These are phyloP conservation scores for Ganoderma leucocontextum DNA, from an alignment of 1,284 basidiomycete genomes.

Conservation along the genomic window DNA sequence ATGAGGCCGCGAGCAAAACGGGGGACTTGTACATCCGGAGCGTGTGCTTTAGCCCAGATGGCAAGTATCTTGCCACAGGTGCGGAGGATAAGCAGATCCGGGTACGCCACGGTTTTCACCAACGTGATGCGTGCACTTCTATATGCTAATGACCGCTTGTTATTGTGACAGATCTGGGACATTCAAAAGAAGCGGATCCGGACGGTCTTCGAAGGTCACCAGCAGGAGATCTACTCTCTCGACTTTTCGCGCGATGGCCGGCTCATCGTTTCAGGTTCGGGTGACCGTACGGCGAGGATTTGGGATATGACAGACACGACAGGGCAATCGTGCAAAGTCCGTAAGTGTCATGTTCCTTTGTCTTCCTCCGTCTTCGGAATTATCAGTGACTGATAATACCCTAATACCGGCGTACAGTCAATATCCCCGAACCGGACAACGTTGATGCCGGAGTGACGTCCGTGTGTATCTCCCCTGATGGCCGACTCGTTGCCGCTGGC, in stretches of 20 bases:
- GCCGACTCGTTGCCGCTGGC: conserved; percentile 74
- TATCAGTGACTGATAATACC: conserved; percentile 1
- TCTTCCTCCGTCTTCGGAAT: not conserved
- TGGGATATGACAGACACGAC: conserved; percentile 77
- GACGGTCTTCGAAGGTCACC: conserved; percentile 81
- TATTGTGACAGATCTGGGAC: conserved; percentile 79
- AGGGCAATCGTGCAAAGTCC: conserved; percentile 53
- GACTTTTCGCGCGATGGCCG: conserved; percentile 83
- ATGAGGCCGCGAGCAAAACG: conserved; percentile 59
- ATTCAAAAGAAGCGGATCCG: conserved; percentile 75
- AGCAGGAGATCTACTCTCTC: conserved; percentile 89
- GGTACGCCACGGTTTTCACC: conserved; percentile 44
- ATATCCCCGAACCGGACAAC: conserved; percentile 50
- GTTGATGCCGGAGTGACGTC: conserved; percentile 75
- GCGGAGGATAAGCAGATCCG: conserved; percentile 77
- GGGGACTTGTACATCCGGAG: conserved; percentile 76
- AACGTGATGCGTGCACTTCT: not conserved
- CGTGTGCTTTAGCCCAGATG: conserved; percentile 75
- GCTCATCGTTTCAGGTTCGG: conserved; percentile 83
- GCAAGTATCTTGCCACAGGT: conserved; percentile 72
- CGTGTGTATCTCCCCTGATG: conserved; percentile 74
- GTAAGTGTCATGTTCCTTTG: conserved; percentile 28
- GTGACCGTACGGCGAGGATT: conserved; percentile 84
- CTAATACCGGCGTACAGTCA: conserved; percentile 33
- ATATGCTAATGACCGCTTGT: not conserved